Conservation (phyloP, 768 basidiomycete genomes). For the Termitomyces sp. region DNA sequence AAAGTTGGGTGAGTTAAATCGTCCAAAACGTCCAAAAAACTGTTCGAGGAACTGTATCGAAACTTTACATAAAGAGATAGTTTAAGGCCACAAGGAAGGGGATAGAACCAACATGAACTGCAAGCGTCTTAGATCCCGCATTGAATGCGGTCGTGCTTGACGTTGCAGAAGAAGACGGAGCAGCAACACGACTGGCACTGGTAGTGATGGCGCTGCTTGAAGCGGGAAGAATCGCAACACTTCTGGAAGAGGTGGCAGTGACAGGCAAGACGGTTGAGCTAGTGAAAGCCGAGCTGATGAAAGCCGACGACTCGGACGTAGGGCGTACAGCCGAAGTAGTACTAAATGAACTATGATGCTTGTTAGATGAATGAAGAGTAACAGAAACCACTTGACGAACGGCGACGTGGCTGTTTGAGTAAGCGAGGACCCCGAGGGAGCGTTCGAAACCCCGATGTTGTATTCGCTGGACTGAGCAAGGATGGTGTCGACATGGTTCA, state of each 20-base stretch:
- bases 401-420: slow-evolving; percentile 12
- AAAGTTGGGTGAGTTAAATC: not conserved
- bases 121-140: not conserved
- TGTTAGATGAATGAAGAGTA: not conserved
- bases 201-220: not conserved
- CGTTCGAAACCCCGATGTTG: slow-evolving; percentile 26
- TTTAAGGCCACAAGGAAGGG: slow-evolving; percentile 19
- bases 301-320: not conserved
- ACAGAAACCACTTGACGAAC: slow-evolving; percentile 14
- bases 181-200: not conserved
- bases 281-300: not conserved
- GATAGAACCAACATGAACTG: slow-evolving; percentile 20
- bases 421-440: slow-evolving; percentile 10
- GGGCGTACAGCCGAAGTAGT: slow-evolving; percentile 11
- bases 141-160: not conserved
- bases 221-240: not conserved
- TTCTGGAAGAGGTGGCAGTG: not conserved
- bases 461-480: slow-evolving; percentile 71
- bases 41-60: not conserved
- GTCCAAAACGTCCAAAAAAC: slow-evolving; percentile 1
- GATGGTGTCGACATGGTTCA: slow-evolving; percentile 41
- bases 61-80: slow-evolving; percentile 10
- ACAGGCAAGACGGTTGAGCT: not conserved
- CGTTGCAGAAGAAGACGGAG: not conserved
- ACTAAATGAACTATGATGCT: not conserved